Evolutionary conservation across 257 asterid genomes (phyloP), one percentile per base, ranked within the genome.

Genomic region (Striga asiatica): DNA sequence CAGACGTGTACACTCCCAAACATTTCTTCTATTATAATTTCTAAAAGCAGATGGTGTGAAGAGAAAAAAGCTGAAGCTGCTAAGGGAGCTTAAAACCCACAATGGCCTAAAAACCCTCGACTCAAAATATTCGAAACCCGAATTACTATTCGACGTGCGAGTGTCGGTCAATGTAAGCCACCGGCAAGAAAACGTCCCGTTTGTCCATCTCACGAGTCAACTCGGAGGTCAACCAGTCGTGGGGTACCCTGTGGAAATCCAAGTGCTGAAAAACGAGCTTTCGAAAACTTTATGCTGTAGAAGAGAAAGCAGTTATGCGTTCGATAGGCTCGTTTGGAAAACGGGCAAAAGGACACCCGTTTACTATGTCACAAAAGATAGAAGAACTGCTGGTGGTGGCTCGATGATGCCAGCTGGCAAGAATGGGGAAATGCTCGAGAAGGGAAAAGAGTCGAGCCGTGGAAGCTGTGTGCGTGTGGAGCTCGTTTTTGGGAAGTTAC

Each of bases 321-420:
- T n/a, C n/a, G n/a, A n/a, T 39, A 71, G 27, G 7, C 82, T 75
- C 50, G 74, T 64, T 56, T 86, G 94, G 96, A 77, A 48, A 66
- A 83, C 74, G 8, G 69, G 73, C 1, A 81, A 45, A 54, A 77
- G 94, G 66, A 78, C 83, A 50, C 81, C 84, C 1, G 86, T 81
- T 8, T 71, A 78, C 28, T 83, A 83, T 45, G 64, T 69, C 52
- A 29, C 74, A 14, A 65, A 39, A 37, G 43, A 1, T 14, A n/a
- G 2, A 7, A 14, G 12, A 35, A 35, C 8, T 7, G 8, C 2
- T 12, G 4, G 13, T 5, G 42, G 8, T n/a, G n/a, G n/a, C 14
- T 22, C 16, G 31, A 21, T 10, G 2, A 8, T 9, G 32, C 55
- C 71, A 50, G 43, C 71, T 34, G 25, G 60, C 12, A 48, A 59